Evolutionary conservation across 331 rosid species (phyloP).

Genomic region (Malus hybrid): DNA sequence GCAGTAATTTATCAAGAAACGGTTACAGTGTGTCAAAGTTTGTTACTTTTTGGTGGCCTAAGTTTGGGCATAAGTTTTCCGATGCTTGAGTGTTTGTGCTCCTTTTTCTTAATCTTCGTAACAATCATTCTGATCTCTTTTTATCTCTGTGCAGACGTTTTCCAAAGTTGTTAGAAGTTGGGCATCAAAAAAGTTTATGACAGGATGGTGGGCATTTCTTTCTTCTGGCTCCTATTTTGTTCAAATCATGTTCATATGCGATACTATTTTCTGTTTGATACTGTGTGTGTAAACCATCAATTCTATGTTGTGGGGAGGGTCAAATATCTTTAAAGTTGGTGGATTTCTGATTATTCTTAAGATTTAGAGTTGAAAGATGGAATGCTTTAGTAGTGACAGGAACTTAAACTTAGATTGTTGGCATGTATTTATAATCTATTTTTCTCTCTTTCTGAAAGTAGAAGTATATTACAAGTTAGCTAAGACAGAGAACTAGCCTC

Average conservation of each 20-base stretch:
- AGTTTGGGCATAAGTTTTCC: background rate
- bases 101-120: background rate
- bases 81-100: background rate
- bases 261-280: background rate
- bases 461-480: background rate
- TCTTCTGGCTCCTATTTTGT: conserved; percentile 9
- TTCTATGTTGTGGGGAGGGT: background rate
- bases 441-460: background rate
- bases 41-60: background rate
- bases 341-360: background rate
- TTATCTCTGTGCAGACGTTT: conserved; percentile 58
- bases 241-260: background rate
- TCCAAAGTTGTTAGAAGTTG: conserved; percentile 48
- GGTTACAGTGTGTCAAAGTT: background rate
- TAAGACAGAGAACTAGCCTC: background rate
- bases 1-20: background rate
- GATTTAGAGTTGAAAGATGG: background rate
- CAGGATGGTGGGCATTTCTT: conserved; percentile 69
- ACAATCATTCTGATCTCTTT: conserved; percentile 19
- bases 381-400: background rate
- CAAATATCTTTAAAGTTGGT: background rate
- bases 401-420: background rate
- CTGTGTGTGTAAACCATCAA: background rate
- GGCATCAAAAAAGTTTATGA: conserved; percentile 59
- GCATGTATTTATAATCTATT: background rate